A percentile compares a stretch with the other conserved stretches of the same genome.
Conservation (phyloP, 2,329 filamentous ascomycete genomes). For the Colletotrichum lupini region DNA sequence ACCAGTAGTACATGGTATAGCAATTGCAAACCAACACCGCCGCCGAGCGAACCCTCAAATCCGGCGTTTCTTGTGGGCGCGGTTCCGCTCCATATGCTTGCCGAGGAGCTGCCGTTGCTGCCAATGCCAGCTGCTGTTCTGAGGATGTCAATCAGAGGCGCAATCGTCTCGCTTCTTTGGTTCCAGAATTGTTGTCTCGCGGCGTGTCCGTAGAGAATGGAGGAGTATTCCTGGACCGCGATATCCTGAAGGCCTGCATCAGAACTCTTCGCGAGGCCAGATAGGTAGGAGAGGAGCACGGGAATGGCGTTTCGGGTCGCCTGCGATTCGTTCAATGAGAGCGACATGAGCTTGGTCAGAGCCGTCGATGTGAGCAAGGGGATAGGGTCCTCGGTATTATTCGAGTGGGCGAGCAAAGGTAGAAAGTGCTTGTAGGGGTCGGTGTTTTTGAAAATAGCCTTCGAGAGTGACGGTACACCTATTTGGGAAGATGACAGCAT, state of each 20-base stretch:
- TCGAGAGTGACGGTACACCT: slow-evolving; percentile 85
- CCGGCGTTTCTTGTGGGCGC: slow-evolving; percentile 67
- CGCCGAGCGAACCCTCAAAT: slow-evolving; percentile 73
- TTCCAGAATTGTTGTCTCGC: slow-evolving; percentile 90
- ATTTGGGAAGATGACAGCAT: slow-evolving; percentile 32
- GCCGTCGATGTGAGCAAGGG: slow-evolving; percentile 91
- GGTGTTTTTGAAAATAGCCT: slow-evolving; percentile 78
- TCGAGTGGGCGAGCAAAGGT: slow-evolving; percentile 83
- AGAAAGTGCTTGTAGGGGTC: slow-evolving; percentile 87
- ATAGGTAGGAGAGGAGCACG: slow-evolving; percentile 86
- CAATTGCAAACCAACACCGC: slow-evolving; percentile 90
- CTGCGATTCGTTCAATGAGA: slow-evolving; percentile 69
- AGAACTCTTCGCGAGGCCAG: slow-evolving; percentile 82
- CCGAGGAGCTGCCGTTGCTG: slow-evolving; percentile 71
- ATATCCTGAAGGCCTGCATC: slow-evolving; percentile 96
- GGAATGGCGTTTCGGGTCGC: slow-evolving; percentile 83
- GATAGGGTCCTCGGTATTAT: slow-evolving; percentile 80
- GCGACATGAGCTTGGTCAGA: slow-evolving; percentile 80
- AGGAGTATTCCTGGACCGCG: slow-evolving; percentile 90
- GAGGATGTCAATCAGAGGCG: slow-evolving; percentile 85
- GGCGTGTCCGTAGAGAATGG: slow-evolving; percentile 79
- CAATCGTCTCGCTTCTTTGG: slow-evolving; percentile 85
- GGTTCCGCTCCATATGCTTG: slow-evolving; percentile 70
- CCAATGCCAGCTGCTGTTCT: slow-evolving; percentile 79
- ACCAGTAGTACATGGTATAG: slow-evolving; percentile 94